phyloP scores from a whole-genome alignment of 116 monocot genomes.

The Posidonia oceanica region DNA sequence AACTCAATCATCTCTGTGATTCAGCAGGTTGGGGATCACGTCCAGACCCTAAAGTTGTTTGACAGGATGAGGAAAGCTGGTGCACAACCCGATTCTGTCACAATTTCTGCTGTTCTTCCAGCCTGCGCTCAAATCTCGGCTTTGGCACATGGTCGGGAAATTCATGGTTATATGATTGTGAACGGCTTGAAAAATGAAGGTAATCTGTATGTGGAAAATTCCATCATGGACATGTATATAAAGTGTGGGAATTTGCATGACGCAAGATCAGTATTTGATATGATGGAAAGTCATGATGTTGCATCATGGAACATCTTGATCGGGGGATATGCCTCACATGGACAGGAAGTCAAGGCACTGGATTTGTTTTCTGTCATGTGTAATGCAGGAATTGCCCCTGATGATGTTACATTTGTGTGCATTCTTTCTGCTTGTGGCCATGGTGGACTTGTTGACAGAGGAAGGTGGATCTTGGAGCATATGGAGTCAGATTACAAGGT shows the following conservation, averaged over 20 bases:
- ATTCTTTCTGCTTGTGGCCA: slow-evolving; percentile 47
- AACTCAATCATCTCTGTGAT: slow-evolving; percentile 39
- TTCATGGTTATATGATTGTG: slow-evolving; percentile 36
- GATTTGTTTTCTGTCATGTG: slow-evolving; percentile 22
- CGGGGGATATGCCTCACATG: slow-evolving; percentile 45
- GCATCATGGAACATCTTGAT: slow-evolving; percentile 88
- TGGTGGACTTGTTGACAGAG: slow-evolving; percentile 38
- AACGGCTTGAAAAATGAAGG: slow-evolving; percentile 17
- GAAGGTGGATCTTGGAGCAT: slow-evolving; percentile 20
- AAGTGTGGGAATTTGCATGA: slow-evolving; percentile 47
- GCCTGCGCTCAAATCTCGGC: slow-evolving; percentile 50
- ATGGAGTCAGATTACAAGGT: slow-evolving; percentile 35
- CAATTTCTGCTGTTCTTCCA: slow-evolving; percentile 38
- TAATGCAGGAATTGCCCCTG: slow-evolving; percentile 7
- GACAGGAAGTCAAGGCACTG: slow-evolving; percentile 29
- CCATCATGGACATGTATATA: slow-evolving; percentile 70
- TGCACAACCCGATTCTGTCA: slow-evolving; percentile 31
- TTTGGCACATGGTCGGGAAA: slow-evolving; percentile 33
- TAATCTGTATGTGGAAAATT: slow-evolving; percentile 43
- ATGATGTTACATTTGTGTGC: slow-evolving; percentile 35
- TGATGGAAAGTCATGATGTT: slow-evolving; percentile 24
- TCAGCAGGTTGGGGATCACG: slow-evolving; percentile 25
- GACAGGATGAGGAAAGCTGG: slow-evolving; percentile 22
- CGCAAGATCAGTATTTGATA: slow-evolving; percentile 33
- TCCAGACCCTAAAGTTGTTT: slow-evolving; percentile 21